Evolutionary conservation across 805 yeast genomes (phyloP).

Genomic region (Saturnispora saitoi): DNA sequence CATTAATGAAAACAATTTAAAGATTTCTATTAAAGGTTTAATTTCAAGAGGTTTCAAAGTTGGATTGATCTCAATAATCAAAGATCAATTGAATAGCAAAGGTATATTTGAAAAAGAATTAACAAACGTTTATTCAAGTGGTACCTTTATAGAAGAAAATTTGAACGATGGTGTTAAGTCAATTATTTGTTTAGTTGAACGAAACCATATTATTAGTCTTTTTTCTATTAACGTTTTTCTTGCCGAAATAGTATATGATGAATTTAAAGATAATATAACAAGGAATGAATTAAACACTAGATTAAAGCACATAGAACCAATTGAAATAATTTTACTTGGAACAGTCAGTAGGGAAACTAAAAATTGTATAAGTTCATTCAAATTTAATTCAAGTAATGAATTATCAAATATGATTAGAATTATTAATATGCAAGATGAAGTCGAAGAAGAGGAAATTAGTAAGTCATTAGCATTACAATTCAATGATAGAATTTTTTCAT

Average conservation of each 20-base stretch:
- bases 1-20: conserved; percentile 70
- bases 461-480: conserved; percentile 8
- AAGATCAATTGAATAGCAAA: not conserved
- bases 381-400: not conserved
- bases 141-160: conserved; percentile 66
- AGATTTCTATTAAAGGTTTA: conserved; percentile 66
- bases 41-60: conserved; percentile 68
- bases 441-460: not conserved
- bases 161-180: conserved; percentile 13
- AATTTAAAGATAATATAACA: conserved; percentile 49
- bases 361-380: conserved; percentile 18
- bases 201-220: conserved; percentile 30
- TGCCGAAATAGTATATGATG: conserved; percentile 70
- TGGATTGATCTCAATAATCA: conserved; percentile 54
- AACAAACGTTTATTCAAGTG: conserved; percentile 68
- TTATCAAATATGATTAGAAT: conserved; percentile 10
- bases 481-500: conserved; percentile 10
- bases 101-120: conserved; percentile 57
- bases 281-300: conserved; percentile 68
- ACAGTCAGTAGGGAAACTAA: conserved; percentile 29
- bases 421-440: not conserved
- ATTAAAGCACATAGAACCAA: conserved; percentile 63
- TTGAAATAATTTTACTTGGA: conserved; percentile 54
- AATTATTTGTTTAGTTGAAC: conserved; percentile 37
- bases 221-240: conserved; percentile 63